Percentiles rank a stretch among this genome's conserved stretches.
Evolutionary conservation across 2,329 filamentous ascomycete genomes (phyloP).

Genomic region (Graphilbum ipis-grandicollis): DNA sequence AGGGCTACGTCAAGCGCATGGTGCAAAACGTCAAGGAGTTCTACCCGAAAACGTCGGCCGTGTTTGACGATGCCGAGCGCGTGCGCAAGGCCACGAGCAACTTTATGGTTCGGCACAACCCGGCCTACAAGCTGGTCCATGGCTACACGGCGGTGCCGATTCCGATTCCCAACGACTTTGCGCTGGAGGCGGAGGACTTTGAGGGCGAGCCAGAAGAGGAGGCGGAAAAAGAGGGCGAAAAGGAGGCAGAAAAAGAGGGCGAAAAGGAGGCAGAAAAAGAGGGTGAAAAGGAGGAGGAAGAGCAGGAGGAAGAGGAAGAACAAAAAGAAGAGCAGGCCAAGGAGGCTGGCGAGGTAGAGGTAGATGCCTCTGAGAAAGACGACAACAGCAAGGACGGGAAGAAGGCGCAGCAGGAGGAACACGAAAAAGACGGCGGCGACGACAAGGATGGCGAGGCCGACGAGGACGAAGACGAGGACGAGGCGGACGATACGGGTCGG

Average conservation of each 20-base stretch:
- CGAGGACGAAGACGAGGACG: constrained; percentile 15
- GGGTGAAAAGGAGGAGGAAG: constrained; percentile 1
- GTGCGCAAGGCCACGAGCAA: constrained; percentile 75
- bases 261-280: constrained; percentile 13
- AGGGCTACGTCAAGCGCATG: constrained; percentile 77
- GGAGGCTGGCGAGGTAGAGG: neutral
- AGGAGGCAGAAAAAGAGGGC: constrained; percentile 16
- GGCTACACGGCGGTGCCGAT: constrained; percentile 57
- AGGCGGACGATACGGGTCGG: constrained; percentile 16
- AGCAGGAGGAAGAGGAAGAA: constrained; percentile 12
- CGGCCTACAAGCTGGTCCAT: constrained; percentile 52
- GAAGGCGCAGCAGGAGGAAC: neutral
- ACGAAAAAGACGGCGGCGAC: constrained; percentile 10
- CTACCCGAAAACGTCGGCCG: constrained; percentile 53
- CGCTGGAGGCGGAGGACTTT: constrained; percentile 14
- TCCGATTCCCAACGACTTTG: constrained; percentile 43
- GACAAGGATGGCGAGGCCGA: constrained; percentile 17
- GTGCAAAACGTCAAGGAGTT: constrained; percentile 76
- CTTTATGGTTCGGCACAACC: constrained; percentile 75
- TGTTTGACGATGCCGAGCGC: constrained; percentile 73
- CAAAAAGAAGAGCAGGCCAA: neutral
- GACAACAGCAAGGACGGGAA: constrained; percentile 2
- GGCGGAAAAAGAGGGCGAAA: constrained; percentile 8
- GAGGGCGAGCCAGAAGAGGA: constrained; percentile 20
- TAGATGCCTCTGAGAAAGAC: neutral